phyloP scores from a whole-genome alignment of 352 stramenopile species.

The Elongisporangium undulatum region DNA sequence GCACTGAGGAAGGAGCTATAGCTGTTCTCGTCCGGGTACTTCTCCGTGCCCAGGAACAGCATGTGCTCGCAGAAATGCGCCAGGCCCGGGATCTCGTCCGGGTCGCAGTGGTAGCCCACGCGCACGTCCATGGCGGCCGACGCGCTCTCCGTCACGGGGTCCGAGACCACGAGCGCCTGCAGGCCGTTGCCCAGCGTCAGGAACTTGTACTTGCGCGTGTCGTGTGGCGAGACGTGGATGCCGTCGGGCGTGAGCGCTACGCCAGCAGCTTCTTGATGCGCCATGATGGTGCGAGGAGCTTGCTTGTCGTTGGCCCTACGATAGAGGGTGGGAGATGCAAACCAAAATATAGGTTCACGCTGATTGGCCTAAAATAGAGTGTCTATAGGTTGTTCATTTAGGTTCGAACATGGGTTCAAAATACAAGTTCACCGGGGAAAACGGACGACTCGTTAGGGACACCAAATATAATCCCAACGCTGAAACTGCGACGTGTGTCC shows the following conservation, averaged over 20 bases:
- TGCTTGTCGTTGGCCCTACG: background rate
- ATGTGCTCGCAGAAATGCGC: slow-evolving; percentile 95
- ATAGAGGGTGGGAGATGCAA: background rate
- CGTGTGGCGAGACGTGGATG: slow-evolving; percentile 50
- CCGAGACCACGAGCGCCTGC: slow-evolving; percentile 80
- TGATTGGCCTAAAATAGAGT: background rate
- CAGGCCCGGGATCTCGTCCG: slow-evolving; percentile 73
- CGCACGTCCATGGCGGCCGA: slow-evolving; percentile 94
- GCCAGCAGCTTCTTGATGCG: background rate
- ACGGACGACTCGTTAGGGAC: no score
- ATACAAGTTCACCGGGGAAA: no score
- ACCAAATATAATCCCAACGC: no score
- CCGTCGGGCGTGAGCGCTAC: slow-evolving; percentile 25
- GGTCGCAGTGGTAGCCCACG: slow-evolving; percentile 90
- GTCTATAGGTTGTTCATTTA: background rate
- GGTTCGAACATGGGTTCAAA: background rate
- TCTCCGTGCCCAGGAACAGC: slow-evolving; percentile 96
- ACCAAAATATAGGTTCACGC: background rate
- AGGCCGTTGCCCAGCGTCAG: slow-evolving; percentile 46
- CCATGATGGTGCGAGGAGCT: no score
- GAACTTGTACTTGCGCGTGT: slow-evolving; percentile 46
- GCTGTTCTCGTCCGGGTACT: slow-evolving; percentile 94
- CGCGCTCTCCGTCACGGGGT: slow-evolving; percentile 88
- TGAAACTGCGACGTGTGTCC: no score
- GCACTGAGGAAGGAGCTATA: slow-evolving; percentile 88